These are phyloP conservation scores for Aspergillus caelatus DNA, from an alignment of 2,329 filamentous ascomycete species.

Conservation along the genomic window DNA sequence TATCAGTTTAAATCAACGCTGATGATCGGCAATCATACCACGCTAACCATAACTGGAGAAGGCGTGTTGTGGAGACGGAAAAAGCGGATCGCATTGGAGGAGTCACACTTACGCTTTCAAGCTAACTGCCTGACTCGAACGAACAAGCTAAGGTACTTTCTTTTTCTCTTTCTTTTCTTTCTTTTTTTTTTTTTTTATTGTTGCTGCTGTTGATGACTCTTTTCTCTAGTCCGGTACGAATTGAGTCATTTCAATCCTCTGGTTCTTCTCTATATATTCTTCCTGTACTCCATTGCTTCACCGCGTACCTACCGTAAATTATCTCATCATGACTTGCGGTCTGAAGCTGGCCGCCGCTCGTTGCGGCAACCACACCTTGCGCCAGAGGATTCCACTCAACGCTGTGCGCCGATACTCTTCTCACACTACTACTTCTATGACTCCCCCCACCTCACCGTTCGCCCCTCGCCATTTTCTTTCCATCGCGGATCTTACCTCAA, in stretches of 20 bases:
- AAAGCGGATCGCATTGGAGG: background rate
- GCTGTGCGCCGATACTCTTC: conserved; percentile 12
- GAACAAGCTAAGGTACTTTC: background rate
- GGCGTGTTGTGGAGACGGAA: conserved; percentile 9
- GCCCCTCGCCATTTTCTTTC: conserved; percentile 86
- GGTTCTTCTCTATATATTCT: background rate
- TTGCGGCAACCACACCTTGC: conserved; percentile 6
- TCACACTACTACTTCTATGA: background rate
- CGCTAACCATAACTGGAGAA: background rate
- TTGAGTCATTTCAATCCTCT: background rate
- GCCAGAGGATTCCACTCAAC: conserved; percentile 10
- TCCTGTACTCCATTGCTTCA: background rate
- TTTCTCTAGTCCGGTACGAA: background rate
- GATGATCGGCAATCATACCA: background rate
- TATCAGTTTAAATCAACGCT: background rate
- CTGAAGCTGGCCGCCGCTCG: conserved; percentile 5
- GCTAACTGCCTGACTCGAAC: background rate
- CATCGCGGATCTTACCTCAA: conserved; percentile 79
- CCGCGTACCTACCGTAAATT: background rate
- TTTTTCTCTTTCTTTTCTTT: background rate
- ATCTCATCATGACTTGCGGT: conserved; percentile 6
- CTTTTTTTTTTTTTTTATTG: background rate
- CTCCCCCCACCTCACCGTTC: conserved; percentile 56
- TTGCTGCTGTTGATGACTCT: background rate
- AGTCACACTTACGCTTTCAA: background rate